Percentiles rank a stretch among this genome's conserved stretches.
These are phyloP conservation scores for Trebouxia gelatinosa DNA, from an alignment of 163 green algal species.

Conservation along the genomic window DNA sequence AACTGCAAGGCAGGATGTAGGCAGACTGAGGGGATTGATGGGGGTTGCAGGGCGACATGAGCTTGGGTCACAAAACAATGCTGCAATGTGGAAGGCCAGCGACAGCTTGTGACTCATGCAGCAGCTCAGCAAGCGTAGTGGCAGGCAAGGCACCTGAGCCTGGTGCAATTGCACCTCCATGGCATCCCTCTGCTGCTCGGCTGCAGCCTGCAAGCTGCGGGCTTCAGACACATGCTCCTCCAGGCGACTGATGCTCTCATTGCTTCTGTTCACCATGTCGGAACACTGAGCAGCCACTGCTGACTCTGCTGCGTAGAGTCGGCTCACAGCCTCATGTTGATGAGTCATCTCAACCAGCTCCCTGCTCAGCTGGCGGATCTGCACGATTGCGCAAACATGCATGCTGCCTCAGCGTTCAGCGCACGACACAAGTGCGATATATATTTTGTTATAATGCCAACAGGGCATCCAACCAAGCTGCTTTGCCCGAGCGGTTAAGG, in stretches of 20 bases:
- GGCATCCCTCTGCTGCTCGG: background rate
- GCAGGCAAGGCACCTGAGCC: background rate
- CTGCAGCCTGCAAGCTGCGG: background rate
- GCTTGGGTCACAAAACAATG: no score
- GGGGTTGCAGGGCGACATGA: no score
- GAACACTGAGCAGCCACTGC: slow-evolving; percentile 6
- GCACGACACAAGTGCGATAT: no score
- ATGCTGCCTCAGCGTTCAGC: background rate
- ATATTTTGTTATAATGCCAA: background rate
- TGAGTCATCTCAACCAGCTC: background rate
- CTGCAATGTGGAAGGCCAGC: background rate
- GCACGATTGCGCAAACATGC: no score
- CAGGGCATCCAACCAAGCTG: background rate
- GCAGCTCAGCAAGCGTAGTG: background rate
- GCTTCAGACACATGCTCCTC: slow-evolving; percentile 10
- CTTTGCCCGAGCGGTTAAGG: no score
- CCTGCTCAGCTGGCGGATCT: background rate
- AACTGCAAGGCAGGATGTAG: background rate
- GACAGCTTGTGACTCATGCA: background rate
- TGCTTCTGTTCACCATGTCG: slow-evolving; percentile 12
- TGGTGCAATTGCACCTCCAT: slow-evolving; percentile 14
- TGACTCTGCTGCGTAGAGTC: slow-evolving; percentile 24
- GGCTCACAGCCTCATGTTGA: background rate
- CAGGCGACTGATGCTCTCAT: background rate
- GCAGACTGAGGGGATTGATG: no score